A percentile compares a stretch with the other conserved stretches of the same genome.
These are phyloP conservation scores for Paecilomyces formosus DNA, from an alignment of 2,329 filamentous ascomycete species.

Conservation along the genomic window DNA sequence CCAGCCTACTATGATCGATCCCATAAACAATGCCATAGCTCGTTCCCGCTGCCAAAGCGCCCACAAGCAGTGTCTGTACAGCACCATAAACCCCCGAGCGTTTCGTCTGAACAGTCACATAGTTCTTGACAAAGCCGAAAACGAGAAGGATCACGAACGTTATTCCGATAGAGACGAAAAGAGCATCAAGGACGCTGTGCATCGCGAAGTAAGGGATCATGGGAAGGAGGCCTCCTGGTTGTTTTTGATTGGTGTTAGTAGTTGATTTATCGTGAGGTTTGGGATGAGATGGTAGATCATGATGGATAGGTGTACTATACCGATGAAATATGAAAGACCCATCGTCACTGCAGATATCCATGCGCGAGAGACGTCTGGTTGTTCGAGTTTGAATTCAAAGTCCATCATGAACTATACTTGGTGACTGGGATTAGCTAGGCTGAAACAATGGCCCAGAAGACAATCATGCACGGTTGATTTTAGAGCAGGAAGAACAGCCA, in stretches of 20 bases:
- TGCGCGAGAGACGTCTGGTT: constrained; percentile 36
- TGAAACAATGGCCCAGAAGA: too few species aligned
- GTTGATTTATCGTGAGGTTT: too few species aligned
- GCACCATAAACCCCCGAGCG: constrained; percentile 17
- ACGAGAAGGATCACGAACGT: constrained; percentile 35
- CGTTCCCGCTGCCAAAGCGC: constrained; percentile 26
- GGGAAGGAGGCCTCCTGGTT: constrained; percentile 29
- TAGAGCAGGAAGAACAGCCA: background rate
- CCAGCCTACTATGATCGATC: constrained; percentile 7
- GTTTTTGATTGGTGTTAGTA: background rate
- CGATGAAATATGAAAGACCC: constrained; percentile 25
- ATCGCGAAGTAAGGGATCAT: constrained; percentile 43
- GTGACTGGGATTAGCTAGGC: background rate
- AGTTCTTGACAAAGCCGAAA: constrained; percentile 40
- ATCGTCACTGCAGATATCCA: constrained; percentile 38
- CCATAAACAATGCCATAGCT: constrained; percentile 29
- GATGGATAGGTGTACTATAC: background rate
- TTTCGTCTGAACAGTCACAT: constrained; percentile 16
- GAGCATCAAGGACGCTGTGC: constrained; percentile 30
- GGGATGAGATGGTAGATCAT: too few species aligned
- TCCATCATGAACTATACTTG: constrained; percentile 58
- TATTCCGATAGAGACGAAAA: constrained; percentile 37
- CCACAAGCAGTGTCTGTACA: constrained; percentile 27
- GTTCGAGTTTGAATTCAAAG: constrained; percentile 47
- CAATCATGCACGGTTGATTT: background rate